These are phyloP conservation scores for Puccinia brachypodii DNA, from an alignment of 1,284 basidiomycete genomes.

Conservation along the genomic window DNA sequence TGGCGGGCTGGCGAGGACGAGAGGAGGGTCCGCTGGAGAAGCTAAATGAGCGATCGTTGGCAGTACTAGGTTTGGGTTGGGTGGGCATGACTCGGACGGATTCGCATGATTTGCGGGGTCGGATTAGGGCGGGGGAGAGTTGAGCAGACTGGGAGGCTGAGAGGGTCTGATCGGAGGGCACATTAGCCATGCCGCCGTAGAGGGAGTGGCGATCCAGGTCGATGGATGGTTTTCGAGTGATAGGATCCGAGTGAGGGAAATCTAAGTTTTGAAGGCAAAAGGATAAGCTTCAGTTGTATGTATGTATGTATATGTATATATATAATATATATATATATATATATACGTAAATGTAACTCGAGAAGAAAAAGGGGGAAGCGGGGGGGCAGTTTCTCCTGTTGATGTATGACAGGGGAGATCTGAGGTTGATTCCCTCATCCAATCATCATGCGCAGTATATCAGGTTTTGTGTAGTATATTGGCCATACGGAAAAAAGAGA, in stretches of 20 bases:
- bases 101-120: conserved; percentile 40
- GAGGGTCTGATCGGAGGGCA: background rate
- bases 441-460: background rate
- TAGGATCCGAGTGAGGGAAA: background rate
- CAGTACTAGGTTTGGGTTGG: conserved; percentile 12
- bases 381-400: background rate
- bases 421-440: background rate
- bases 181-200: background rate
- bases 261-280: background rate
- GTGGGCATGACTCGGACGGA: conserved; percentile 46
- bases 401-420: background rate
- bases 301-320: too few relatives aligned
- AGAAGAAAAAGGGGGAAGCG: background rate
- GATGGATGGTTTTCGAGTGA: background rate
- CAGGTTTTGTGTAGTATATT: background rate
- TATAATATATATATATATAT: too few relatives aligned
- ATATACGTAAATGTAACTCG: too few relatives aligned
- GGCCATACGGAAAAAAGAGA: too few relatives aligned
- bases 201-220: conserved; percentile 9
- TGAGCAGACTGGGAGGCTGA: background rate
- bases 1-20: conserved; percentile 55
- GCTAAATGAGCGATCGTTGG: conserved; percentile 38
- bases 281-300: too few relatives aligned
- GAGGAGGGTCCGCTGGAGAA: conserved; percentile 30
- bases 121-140: background rate